Conservation (phyloP, 1,139 yeast genomes). For the Candida buenavistaensis region DNA sequence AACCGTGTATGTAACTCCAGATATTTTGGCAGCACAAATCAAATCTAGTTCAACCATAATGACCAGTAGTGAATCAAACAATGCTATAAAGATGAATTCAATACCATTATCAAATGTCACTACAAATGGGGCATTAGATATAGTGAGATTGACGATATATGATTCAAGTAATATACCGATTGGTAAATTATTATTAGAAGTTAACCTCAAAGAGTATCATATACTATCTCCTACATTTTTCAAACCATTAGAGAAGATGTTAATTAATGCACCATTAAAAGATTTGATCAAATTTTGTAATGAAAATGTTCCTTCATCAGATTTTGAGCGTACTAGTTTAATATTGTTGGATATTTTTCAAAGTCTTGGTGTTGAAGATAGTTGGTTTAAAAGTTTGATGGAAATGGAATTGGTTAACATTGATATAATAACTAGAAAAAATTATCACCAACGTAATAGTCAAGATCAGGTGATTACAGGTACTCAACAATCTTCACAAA, state of each 20-base stretch:
- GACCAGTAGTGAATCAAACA: conserved; percentile 24
- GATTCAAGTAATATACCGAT: conserved; percentile 46
- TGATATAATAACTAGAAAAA: conserved; percentile 47
- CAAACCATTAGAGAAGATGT: conserved; percentile 60
- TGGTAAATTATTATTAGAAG: conserved; percentile 60
- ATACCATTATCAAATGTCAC: conserved; percentile 7
- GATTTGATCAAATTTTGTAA: conserved; percentile 50
- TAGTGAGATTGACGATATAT: conserved; percentile 43
- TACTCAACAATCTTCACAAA: conserved; percentile 23
- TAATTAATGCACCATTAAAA: conserved; percentile 50
- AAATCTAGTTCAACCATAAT: conserved; percentile 37
- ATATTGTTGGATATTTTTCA: conserved; percentile 67
- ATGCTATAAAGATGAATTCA: conserved; percentile 25
- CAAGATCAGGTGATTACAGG: conserved; percentile 12
- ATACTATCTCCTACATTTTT: conserved; percentile 61
- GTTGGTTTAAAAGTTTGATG: conserved; percentile 70
- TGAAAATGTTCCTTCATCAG: conserved; percentile 41
- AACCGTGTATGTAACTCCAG: conserved; percentile 56
- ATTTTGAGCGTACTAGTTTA: conserved; percentile 54
- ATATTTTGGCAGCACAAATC: conserved; percentile 43
- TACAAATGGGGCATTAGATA: conserved; percentile 24
- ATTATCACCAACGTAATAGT: conserved; percentile 28
- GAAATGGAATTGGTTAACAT: conserved; percentile 58
- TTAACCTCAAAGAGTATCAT: conserved; percentile 55
- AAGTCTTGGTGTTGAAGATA: conserved; percentile 58